Conservation (phyloP, 148 eudicot species). For the Vaccinium corymbosum region DNA sequence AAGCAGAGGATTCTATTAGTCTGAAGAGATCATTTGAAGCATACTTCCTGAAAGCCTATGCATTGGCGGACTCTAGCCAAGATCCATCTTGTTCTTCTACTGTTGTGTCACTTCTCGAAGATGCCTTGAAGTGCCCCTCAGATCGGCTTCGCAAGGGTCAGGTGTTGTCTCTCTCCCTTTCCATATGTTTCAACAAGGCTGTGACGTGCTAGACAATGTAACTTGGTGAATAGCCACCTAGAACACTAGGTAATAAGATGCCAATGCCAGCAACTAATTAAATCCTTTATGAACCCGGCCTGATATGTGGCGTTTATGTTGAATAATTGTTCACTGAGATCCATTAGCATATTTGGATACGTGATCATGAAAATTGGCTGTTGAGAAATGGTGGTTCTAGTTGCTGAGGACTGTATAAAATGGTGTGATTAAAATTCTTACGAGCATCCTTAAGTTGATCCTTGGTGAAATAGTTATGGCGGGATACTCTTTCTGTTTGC, state of each 20-base stretch:
- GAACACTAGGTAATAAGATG: neutral
- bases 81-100: slow-evolving; percentile 74
- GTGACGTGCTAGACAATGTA: neutral
- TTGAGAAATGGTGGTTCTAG: neutral
- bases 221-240: neutral
- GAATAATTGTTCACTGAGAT: neutral
- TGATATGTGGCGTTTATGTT: neutral
- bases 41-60: slow-evolving; percentile 95
- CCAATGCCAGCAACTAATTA: neutral
- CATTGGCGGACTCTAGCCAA: slow-evolving; percentile 86
- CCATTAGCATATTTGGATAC: neutral
- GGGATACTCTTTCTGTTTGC: neutral
- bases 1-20: slow-evolving; percentile 88
- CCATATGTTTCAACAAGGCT: neutral
- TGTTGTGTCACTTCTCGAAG: slow-evolving; percentile 83
- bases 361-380: neutral
- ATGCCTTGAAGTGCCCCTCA: slow-evolving; percentile 97
- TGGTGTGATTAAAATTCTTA: neutral
- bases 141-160: slow-evolving; percentile 98
- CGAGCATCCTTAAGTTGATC: neutral
- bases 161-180: slow-evolving; percentile 42
- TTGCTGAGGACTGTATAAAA: neutral
- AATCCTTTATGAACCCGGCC: neutral
- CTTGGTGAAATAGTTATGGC: neutral
- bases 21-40: slow-evolving; percentile 95